Base-by-base conservation (phyloP, 305 asterid genomes). In the Fraxinus latifolia region DNA sequence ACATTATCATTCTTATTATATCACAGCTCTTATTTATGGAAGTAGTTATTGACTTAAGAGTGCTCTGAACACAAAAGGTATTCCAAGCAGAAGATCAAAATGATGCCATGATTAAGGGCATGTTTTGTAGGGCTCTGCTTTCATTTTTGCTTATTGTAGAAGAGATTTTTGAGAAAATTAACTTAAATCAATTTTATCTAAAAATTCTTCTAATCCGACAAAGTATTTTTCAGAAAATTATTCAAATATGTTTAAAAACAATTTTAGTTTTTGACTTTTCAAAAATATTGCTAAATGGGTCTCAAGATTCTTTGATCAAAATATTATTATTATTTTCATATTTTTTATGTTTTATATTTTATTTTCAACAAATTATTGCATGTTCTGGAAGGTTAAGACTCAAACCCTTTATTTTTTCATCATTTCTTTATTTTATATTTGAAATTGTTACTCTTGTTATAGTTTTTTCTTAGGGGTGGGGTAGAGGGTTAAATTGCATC, bases 1-100 rank as follows among this genome's bases (percentile, higher is more conserved):
- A 21, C 14, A 60, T 21, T 6, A 21, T 60, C 29, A 7, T 60
- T 58, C 12, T 19, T 19, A 19, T 58, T 58, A 58, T 19, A 58
- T 50, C 60, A 7, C 70, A 19, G 27, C 17, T 58, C 29, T 58
- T 19, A 58, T 58, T 19, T 58, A 21, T 58, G 29, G 27, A 58
- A 58, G 70, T 60, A 60, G 87, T 72, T 53, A 53, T n/a, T 83
- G 88, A 85, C 87, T 80, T 75, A 50, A 65, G 39, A 68, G 74
- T 14, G 36, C 21, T 12, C 39, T 74, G 79, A 80, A 31, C 32
- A 36, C 11, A 50, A 31, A 6, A 23, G 1, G 31, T 76, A 44
- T 76, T 76, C 70, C 42, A 65, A 9, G 33, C 73, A 65, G 34
- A 25, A 65, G 17, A 31, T 77, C 71, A 77, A 77, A 77, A 21